A percentile compares a stretch with the other conserved stretches of the same genome.
Conservation (phyloP, 2,329 filamentous ascomycete species). For the Fusarium agapanthi region DNA sequence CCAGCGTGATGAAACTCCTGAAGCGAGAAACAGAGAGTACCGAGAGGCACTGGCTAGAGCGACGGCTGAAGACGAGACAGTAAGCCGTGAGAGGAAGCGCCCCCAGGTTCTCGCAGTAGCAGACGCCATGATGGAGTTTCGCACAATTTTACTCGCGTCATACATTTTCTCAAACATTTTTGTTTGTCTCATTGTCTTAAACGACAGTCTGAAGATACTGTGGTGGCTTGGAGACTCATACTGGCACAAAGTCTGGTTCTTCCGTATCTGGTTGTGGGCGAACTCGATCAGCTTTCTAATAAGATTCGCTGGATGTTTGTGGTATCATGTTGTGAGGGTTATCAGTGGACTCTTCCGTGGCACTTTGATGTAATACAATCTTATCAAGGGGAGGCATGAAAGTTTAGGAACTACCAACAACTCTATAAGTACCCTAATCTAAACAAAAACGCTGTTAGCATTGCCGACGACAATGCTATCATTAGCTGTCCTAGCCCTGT, state of each 20-base stretch:
- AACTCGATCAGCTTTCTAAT: background rate
- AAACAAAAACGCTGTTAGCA: no score
- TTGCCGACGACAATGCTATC: no score
- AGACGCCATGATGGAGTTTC: conserved; percentile 5
- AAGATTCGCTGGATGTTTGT: background rate
- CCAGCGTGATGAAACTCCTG: background rate
- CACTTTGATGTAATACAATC: rapidly evolving
- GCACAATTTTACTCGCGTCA: background rate
- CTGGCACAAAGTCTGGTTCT: conserved; percentile 5
- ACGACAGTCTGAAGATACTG: background rate
- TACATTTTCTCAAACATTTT: conserved; percentile 12
- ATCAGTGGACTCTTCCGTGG: rapidly evolving
- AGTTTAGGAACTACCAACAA: no score
- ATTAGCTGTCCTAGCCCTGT: no score
- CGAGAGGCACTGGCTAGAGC: background rate
- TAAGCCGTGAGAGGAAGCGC: rapidly evolving
- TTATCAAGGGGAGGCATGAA: no score
- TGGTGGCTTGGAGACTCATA: background rate
- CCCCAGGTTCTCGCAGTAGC: background rate
- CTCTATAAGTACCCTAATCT: no score
- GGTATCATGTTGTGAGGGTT: background rate
- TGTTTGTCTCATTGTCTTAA: background rate
- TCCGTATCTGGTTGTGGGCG: background rate
- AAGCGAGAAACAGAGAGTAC: background rate
- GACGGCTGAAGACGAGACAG: background rate